Base-by-base conservation (phyloP, 2,329 filamentous ascomycete genomes). In the Pseudocercospora fijiensis region DNA sequence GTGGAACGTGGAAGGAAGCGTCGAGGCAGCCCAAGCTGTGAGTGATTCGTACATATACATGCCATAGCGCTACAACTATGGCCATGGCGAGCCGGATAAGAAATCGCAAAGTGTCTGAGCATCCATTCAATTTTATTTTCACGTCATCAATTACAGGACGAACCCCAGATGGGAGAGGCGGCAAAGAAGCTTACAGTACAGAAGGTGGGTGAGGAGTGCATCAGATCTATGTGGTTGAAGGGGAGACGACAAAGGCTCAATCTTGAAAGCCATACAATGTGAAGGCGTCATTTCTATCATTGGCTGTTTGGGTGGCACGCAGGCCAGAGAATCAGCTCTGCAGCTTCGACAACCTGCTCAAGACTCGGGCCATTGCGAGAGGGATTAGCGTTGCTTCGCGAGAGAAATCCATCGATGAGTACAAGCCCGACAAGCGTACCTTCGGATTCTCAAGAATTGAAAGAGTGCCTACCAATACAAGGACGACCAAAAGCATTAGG, bases 221-320 rank as follows among this genome's bases (percentile, higher is more conserved):
- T 69, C 80, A 87, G 65, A 78, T 90, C 45, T 71, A 89, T 41
- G 88, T 90, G 68, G 83, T 89, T 16, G 88, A 85, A 9, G 88
- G 88, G 0, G 79, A 84, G 0, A 80, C 78, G 10, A 88, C 86
- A 0, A 80, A 90, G 66, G 69, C 77, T 2, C 80, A 88, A 71
- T 82, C 80, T 24, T 78, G 18, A 70, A 70, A 51, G 74, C 74
- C 11, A 68, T 76, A 56, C 64, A 63, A 61, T 79, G 80, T 22
- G 85, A 86, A 66, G 84, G 84, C 45, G 75, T 84, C 7, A 83
- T 84, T 66, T 79, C 74, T 61, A 79, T 86, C 61, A 85, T 86
- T 60, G 84, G 84, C 1, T 85, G 86, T 75, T 72, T 86, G 22
- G 83, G 81, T 18, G 83, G 82, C 16, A 74, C 71, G 58, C 16